Base-by-base conservation (phyloP, 2,329 filamentous ascomycete genomes). In the Botrytis deweyae region DNA sequence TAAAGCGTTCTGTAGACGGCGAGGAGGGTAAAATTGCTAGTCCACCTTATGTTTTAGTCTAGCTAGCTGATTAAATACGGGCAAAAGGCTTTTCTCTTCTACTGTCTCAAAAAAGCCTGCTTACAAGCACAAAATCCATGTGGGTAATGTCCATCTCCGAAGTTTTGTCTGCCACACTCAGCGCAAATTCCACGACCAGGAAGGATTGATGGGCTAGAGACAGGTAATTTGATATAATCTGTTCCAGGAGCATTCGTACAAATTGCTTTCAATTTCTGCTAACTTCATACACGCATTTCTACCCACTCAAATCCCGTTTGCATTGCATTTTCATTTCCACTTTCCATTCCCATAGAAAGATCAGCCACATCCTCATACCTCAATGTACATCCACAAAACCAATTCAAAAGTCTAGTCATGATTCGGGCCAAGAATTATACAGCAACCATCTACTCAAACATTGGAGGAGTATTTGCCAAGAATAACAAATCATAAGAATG, bases 281-380 rank as follows among this genome's bases (percentile, higher is more conserved):
- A 73, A 49, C 61, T 76, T 83, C 42, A 83, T 74, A 29, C 81
- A 82, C 3, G 84, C 83, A 33, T 76, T 80, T 66, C 74, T 78
- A 40, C 82, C 82, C 72, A 20, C 29, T 20, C 3, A 25, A 25
- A n/a, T 8, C 14, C 61, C 6, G 10, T 16, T 79, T 78, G 78
- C 18, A 22, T 46, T 46, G 9, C 6, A n/a, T 25, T 79, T 78
- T 78, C 81, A 83, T 62, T 76, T 74, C 79, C 80, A 59, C 49
- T 78, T 80, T 81, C 63, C 85, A 77, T 77, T 63, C 76, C 79
- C 20, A 83, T 83, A 62, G 85, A 80, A 65, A 84, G 83, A n/a
- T 84, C 84, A 3, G 83, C 84, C 73, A 82, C 81, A 72, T 83
- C 80, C 74, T 85, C 83, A 16, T 84, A 80, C 20, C 81, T 83